Percentiles rank a stretch among this genome's conserved stretches.
phyloP scores from a whole-genome alignment of 768 basidiomycete species.

The Leccinum olivaceopallidum region DNA sequence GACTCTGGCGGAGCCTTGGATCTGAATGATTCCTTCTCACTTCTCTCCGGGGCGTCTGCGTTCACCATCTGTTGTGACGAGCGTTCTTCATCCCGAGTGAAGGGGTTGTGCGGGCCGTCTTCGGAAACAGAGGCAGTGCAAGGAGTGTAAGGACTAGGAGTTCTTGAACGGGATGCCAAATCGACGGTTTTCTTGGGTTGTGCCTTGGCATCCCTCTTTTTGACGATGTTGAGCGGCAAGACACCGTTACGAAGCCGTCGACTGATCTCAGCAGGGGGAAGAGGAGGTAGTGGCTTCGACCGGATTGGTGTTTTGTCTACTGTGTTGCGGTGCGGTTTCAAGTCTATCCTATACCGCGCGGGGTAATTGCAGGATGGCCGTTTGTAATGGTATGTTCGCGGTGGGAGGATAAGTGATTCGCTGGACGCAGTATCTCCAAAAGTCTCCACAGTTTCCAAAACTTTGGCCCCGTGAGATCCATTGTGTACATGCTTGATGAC shows the following conservation, averaged over 20 bases:
- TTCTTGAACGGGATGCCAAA: constrained; percentile 2
- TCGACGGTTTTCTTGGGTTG: neutral
- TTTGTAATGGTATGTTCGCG: neutral
- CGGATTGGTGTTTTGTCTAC: constrained; percentile 13
- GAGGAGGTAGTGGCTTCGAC: neutral
- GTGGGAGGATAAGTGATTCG: constrained; percentile 21
- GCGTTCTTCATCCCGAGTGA: neutral
- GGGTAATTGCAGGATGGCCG: constrained; percentile 10
- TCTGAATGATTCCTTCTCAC: constrained; percentile 2
- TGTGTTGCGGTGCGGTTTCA: constrained; percentile 13
- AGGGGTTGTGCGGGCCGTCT: neutral
- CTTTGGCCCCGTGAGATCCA: constrained; percentile 13
- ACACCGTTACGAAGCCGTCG: constrained; percentile 17
- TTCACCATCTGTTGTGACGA: neutral
- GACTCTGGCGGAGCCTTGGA: constrained; percentile 14
- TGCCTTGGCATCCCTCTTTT: neutral
- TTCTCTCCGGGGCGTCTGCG: neutral
- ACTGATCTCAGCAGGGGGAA: constrained; percentile 9
- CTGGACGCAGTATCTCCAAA: constrained; percentile 27
- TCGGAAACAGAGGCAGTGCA: neutral
- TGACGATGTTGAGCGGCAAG: constrained; percentile 3
- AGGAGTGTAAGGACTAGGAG: constrained; percentile 3
- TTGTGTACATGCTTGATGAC: constrained; percentile 57
- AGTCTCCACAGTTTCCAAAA: constrained; percentile 16
- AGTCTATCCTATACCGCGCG: constrained; percentile 22